Conservation (phyloP, 164 flowering plant species). For the Litsea cubeba region DNA sequence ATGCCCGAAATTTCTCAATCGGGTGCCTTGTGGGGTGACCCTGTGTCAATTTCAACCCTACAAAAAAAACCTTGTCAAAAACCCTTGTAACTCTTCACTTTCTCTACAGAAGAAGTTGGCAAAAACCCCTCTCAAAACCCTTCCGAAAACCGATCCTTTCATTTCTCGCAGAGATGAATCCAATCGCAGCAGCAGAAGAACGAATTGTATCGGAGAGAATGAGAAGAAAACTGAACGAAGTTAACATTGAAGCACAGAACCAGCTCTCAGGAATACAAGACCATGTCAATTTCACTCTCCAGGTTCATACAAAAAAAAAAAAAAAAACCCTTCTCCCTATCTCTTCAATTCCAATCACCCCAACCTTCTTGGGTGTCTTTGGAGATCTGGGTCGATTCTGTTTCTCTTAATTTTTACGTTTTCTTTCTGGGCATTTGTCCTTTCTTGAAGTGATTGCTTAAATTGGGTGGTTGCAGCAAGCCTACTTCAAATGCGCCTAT, state of each 20-base stretch:
- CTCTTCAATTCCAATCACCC: neutral
- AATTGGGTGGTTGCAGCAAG: constrained; percentile 56
- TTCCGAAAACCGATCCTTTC: neutral
- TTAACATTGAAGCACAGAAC: constrained; percentile 66
- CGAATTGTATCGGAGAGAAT: constrained; percentile 65
- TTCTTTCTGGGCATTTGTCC: neutral
- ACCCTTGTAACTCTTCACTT: neutral
- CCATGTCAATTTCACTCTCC: constrained; percentile 93
- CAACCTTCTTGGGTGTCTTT: no score
- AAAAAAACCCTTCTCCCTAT: neutral
- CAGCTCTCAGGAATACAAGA: constrained; percentile 76
- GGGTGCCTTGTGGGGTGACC: no score
- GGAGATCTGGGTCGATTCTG: neutral
- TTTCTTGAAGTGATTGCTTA: neutral
- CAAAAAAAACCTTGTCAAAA: no score
- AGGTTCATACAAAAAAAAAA: constrained; percentile 37
- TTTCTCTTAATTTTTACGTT: neutral
- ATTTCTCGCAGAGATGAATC: constrained; percentile 38
- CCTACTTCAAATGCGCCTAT: constrained; percentile 89
- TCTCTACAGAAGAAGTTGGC: neutral
- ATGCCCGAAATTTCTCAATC: no score
- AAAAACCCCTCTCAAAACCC: neutral
- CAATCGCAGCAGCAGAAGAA: constrained; percentile 69
- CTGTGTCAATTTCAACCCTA: no score
- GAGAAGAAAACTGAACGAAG: constrained; percentile 63